phyloP scores from a whole-genome alignment of 2,329 filamentous ascomycete species.

The Aspergillaceae sp. region DNA sequence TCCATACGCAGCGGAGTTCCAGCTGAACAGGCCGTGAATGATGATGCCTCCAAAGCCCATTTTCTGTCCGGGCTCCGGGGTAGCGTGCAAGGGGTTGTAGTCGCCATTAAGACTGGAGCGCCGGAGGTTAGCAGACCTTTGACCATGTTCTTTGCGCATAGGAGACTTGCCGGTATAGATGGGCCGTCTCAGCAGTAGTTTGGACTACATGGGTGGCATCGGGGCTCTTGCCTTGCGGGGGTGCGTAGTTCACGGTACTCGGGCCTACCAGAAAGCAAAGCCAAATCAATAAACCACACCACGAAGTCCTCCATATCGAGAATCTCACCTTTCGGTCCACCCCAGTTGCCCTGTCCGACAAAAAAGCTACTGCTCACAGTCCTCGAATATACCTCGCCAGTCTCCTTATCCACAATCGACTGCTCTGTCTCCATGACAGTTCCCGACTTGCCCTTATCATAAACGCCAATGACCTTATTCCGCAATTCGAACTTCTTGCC shows the following conservation, averaged over 20 bases:
- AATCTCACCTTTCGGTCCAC: conserved; percentile 68
- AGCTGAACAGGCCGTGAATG: conserved; percentile 81
- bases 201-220: conserved; percentile 63
- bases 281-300: conserved; percentile 3
- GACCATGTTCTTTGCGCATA: too few species aligned
- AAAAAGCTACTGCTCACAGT: conserved; percentile 66
- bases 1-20: conserved; percentile 69
- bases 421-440: conserved; percentile 74
- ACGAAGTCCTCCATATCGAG: neutral
- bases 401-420: conserved; percentile 61
- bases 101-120: conserved; percentile 67
- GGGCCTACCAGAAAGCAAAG: conserved; percentile 37
- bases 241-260: conserved; percentile 66
- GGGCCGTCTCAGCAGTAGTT: conserved; percentile 62
- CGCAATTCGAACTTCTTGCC: conserved; percentile 68
- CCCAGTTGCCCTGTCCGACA: conserved; percentile 74
- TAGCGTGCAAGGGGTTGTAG: conserved; percentile 88
- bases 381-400: conserved; percentile 62
- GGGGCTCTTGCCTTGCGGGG: conserved; percentile 61
- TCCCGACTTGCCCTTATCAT: conserved; percentile 80
- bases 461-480: conserved; percentile 71
- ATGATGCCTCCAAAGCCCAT: conserved; percentile 90
- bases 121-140: conserved; percentile 6
- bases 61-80: conserved; percentile 71
- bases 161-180: conserved; percentile 55